Evolutionary conservation across 2,329 filamentous ascomycete species (phyloP), one percentile per base, ranked within the genome.

Genomic region (Pseudopyrenochaeta lycopersici): DNA sequence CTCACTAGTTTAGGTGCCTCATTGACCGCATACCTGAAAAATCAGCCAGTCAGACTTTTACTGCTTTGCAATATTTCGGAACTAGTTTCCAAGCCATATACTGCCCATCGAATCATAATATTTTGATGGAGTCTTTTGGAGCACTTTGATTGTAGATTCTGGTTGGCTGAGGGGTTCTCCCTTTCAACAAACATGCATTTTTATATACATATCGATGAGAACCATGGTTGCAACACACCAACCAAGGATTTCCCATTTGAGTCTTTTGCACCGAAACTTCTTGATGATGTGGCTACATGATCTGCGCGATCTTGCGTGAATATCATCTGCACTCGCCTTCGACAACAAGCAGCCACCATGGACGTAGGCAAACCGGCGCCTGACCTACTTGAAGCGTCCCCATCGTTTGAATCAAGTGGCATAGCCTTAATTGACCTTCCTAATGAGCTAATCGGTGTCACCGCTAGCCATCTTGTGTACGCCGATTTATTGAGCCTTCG

Each of bases 401-500:
- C 20, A 14, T 46, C 14, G 32, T 30, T 27, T 3, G 9, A 10
- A 14, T 14, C 14, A 39, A 10, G 11, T 7, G 14, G 3, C 4
- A 14, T 3, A 21, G 33, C 17, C 23, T 30, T 56, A 11, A 30
- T 39, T 7, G 31, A 21, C 4, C 41, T 56, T 7, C 53, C 53
- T 11, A 40, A 30, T 27, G 54, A 57, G 17, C 20, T 54, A 17
- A 32, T 57, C 6, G 23, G 39, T 18, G 31, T 47, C 9, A 48
- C 54, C 17, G 51, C 46, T 11, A 18, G n/a, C 11, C 7, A 50
- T 20, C 39, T 57, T 11, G 10, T 11, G n/a, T 27, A 32, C 2
- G 1, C 27, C 20, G 17, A 54, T 10, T 11, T 57, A 7, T 40
- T 40, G 31, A 30, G 18, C n/a, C 35, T 57, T 38, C 50, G 44